Evolutionary conservation across 2,329 filamentous ascomycete species (phyloP).

Genomic region (Tolypocladium inflatum): DNA sequence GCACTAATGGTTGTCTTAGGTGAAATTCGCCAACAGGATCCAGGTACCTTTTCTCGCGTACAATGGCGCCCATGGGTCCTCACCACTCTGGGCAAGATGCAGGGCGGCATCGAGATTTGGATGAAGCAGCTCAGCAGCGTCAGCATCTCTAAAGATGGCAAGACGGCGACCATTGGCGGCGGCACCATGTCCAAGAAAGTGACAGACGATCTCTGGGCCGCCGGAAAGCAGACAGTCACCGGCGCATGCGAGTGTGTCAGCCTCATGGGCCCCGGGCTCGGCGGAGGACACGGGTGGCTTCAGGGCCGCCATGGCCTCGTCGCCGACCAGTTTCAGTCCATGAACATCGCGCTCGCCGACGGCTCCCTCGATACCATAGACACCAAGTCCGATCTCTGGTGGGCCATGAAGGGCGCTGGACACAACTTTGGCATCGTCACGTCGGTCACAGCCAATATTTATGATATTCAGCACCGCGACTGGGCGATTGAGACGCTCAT

Average conservation of each 20-base stretch:
- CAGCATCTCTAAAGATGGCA: conserved; percentile 28
- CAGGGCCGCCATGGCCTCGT: conserved; percentile 44
- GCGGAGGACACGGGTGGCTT: conserved; percentile 47
- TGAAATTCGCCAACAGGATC: too few species aligned
- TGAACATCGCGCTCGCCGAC: too few species aligned
- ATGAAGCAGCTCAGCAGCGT: conserved; percentile 34
- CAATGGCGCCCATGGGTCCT: conserved; percentile 43
- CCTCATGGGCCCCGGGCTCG: conserved; percentile 38
- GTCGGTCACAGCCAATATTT: too few species aligned
- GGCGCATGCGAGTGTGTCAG: conserved; percentile 45
- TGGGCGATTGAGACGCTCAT: too few species aligned
- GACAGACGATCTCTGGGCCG: conserved; percentile 37
- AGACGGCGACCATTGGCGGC: conserved; percentile 37
- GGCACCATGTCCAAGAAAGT: conserved; percentile 36
- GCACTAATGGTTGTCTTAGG: too few species aligned
- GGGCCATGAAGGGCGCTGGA: too few species aligned
- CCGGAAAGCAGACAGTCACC: conserved; percentile 41
- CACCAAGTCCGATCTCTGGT: too few species aligned
- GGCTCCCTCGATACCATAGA: too few species aligned
- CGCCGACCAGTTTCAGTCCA: conserved; percentile 7
- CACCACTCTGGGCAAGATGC: conserved; percentile 36
- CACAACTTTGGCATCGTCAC: too few species aligned
- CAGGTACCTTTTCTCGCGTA: conserved; percentile 40
- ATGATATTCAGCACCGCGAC: too few species aligned
- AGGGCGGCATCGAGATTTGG: conserved; percentile 40